Evolutionary conservation across 345 rosid species (phyloP).

Genomic region (Sisymbrium altissimum): DNA sequence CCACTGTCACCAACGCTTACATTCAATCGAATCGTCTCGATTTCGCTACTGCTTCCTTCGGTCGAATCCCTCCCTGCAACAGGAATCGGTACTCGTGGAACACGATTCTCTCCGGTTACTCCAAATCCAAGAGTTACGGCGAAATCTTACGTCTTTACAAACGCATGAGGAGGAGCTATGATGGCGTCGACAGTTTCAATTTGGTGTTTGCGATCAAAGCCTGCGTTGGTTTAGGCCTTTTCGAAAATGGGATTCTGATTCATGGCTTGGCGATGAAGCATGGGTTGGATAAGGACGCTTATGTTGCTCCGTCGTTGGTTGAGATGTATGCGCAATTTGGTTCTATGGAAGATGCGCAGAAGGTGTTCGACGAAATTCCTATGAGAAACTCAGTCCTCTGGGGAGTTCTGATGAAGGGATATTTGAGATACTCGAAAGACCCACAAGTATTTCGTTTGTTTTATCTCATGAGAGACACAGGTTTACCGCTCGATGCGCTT

Average conservation of each 20-base stretch:
- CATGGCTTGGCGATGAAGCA: conserved; percentile 38
- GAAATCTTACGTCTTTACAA: conserved; percentile 31
- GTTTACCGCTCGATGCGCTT: conserved; percentile 31
- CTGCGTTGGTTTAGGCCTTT: conserved; percentile 25
- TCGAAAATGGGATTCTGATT: conserved; percentile 28
- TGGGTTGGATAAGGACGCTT: conserved; percentile 40
- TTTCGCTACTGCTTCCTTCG: conserved; percentile 34
- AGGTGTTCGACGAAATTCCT: conserved; percentile 55
- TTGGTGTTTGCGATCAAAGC: conserved; percentile 48
- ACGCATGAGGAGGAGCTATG: conserved; percentile 33
- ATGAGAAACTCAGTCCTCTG: conserved; percentile 47
- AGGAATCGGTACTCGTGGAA: conserved; percentile 40
- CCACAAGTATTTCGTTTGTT: conserved; percentile 40
- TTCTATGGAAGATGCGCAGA: conserved; percentile 38
- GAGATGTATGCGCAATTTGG: conserved; percentile 43
- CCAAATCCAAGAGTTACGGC: conserved; percentile 24
- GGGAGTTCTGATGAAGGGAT: conserved; percentile 58
- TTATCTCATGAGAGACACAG: conserved; percentile 41
- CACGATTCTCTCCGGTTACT: conserved; percentile 40
- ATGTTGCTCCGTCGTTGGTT: conserved; percentile 44
- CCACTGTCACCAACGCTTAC: conserved; percentile 38
- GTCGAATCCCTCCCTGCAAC: conserved; percentile 18
- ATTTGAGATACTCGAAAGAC: conserved; percentile 36
- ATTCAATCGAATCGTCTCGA: conserved; percentile 33
- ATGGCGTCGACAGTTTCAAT: conserved; percentile 46